phyloP scores from a whole-genome alignment of 2,329 filamentous ascomycete species.

The Trichoderma gracile region DNA sequence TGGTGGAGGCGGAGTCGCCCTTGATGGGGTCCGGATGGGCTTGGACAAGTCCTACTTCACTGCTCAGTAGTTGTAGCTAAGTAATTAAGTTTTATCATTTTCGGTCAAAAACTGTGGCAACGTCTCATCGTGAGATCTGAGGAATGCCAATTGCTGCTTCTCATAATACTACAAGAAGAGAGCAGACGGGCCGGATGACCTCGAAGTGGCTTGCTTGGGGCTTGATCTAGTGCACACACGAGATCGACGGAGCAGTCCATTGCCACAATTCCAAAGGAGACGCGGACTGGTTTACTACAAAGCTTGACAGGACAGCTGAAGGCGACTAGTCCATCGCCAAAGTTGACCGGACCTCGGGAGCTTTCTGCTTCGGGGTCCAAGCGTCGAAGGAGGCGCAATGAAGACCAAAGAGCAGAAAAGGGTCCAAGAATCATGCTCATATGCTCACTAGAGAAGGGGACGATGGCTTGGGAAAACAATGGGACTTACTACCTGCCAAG shows the following conservation, averaged over 20 bases:
- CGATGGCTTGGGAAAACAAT: too few species aligned
- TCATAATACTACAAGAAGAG: background rate
- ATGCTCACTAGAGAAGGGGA: too few species aligned
- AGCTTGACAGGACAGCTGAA: too few species aligned
- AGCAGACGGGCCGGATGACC: constrained; percentile 1
- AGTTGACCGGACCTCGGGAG: too few species aligned
- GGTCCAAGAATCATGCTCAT: too few species aligned
- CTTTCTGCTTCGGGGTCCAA: too few species aligned
- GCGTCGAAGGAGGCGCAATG: too few species aligned
- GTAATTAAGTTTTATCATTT: constrained; percentile 11
- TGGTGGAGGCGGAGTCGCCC: constrained; percentile 21
- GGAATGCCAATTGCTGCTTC: background rate
- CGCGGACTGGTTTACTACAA: background rate
- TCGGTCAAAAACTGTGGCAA: background rate
- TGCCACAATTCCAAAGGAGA: constrained; percentile 14
- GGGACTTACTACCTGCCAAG: too few species aligned
- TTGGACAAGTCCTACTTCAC: background rate
- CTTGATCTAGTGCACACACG: background rate
- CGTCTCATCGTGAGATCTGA: background rate
- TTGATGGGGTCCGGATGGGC: constrained; percentile 1
- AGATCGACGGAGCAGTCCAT: background rate
- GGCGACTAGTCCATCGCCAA: too few species aligned
- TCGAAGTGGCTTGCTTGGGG: background rate
- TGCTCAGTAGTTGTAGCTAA: background rate
- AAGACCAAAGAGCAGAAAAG: too few species aligned